Evolutionary conservation across 2,329 filamentous ascomycete species (phyloP).

Genomic region (Aspergillus sp.): DNA sequence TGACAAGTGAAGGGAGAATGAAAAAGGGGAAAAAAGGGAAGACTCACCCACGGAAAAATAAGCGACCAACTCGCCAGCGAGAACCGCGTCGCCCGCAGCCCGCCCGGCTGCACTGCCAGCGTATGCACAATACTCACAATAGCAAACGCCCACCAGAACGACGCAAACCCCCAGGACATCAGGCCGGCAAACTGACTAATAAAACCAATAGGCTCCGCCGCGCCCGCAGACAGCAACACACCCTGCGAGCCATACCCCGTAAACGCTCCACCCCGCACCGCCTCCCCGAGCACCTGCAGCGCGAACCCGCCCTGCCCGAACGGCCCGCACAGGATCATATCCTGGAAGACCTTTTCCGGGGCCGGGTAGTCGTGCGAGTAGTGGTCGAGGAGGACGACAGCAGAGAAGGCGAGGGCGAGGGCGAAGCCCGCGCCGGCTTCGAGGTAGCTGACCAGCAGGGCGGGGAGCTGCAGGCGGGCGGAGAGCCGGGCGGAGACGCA

Average conservation of each 20-base stretch:
- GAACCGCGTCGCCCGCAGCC: slow-evolving; percentile 23
- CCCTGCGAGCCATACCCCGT: slow-evolving; percentile 29
- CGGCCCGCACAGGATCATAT: slow-evolving; percentile 42
- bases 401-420: slow-evolving; percentile 30
- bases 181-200: slow-evolving; percentile 38
- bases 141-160: slow-evolving; percentile 45
- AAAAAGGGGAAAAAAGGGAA: neutral
- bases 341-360: slow-evolving; percentile 28
- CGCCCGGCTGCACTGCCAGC: slow-evolving; percentile 18
- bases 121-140: slow-evolving; percentile 33
- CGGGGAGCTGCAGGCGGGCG: slow-evolving; percentile 33
- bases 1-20: no score
- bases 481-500: slow-evolving; percentile 26
- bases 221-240: slow-evolving; percentile 30
- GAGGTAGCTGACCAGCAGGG: slow-evolving; percentile 42
- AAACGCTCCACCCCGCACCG: slow-evolving; percentile 30
- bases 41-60: slow-evolving; percentile 40
- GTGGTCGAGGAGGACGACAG: slow-evolving; percentile 33
- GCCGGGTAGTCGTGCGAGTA: slow-evolving; percentile 23
- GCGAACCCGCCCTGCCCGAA: slow-evolving; percentile 42
- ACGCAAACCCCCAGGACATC: slow-evolving; percentile 39
- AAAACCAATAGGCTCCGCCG: slow-evolving; percentile 29
- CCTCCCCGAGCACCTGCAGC: slow-evolving; percentile 36
- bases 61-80: slow-evolving; percentile 34
- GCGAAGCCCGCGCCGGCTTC: slow-evolving; percentile 35